These are phyloP conservation scores for Hortiboletus campestris DNA, from an alignment of 768 basidiomycete genomes.

Conservation along the genomic window DNA sequence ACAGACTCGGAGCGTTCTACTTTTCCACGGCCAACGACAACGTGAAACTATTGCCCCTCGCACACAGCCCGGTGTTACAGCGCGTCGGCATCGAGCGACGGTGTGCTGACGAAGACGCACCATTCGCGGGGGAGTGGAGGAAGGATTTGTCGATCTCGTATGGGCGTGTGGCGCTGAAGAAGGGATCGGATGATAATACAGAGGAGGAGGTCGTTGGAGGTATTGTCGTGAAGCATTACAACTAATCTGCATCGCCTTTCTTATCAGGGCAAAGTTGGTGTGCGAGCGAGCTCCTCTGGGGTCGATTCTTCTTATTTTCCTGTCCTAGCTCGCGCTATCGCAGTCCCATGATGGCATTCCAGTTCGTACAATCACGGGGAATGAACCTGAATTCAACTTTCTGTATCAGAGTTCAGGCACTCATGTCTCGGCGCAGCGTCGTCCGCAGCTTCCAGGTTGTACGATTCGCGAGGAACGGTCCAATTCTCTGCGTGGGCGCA, in stretches of 20 bases:
- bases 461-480: no score
- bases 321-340: no score
- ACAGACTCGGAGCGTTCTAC: constrained; percentile 57
- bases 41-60: constrained; percentile 43
- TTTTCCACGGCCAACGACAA: constrained; percentile 53
- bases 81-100: constrained; percentile 38
- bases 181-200: constrained; percentile 38
- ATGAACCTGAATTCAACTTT: no score
- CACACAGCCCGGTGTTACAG: constrained; percentile 48
- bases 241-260: constrained; percentile 26
- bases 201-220: constrained; percentile 57
- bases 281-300: neutral
- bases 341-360: no score
- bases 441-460: no score
- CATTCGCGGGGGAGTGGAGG: constrained; percentile 51
- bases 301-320: no score
- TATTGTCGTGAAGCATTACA: constrained; percentile 57
- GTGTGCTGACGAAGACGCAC: constrained; percentile 39
- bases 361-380: no score
- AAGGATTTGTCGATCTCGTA: constrained; percentile 49
- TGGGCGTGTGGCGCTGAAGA: constrained; percentile 44
- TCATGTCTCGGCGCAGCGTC: no score
- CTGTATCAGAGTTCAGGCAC: no score
- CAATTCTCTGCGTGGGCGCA: no score
- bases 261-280: neutral